These are phyloP conservation scores for Gaultheria prostrata DNA, from an alignment of 148 eudicot genomes.

Conservation along the genomic window DNA sequence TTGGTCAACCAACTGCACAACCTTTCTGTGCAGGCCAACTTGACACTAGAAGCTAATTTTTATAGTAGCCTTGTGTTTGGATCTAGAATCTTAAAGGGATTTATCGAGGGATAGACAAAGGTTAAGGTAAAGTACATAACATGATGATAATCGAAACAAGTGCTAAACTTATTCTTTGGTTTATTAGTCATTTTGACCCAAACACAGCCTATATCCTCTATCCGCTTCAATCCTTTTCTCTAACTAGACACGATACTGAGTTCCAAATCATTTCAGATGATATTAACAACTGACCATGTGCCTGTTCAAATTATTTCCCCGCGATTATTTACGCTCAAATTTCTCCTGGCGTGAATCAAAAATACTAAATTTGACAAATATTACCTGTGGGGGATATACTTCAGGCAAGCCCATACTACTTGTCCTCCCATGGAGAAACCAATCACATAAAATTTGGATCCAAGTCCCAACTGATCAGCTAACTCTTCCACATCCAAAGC, in stretches of 20 bases:
- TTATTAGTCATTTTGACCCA: background rate
- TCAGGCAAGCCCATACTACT: slow-evolving; percentile 58
- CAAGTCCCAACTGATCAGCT: slow-evolving; percentile 66
- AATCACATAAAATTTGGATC: slow-evolving; percentile 49
- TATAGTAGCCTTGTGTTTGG: background rate
- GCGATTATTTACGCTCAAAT: background rate
- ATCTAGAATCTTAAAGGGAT: background rate
- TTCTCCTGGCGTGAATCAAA: background rate
- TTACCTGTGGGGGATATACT: slow-evolving; percentile 70
- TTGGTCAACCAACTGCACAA: background rate
- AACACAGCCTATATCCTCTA: background rate
- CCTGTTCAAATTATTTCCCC: background rate
- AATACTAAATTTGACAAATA: background rate
- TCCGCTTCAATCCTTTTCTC: background rate
- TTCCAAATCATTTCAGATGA: background rate
- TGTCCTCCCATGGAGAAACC: slow-evolving; percentile 78
- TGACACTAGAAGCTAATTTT: background rate
- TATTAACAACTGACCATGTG: background rate
- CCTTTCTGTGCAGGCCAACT: background rate
- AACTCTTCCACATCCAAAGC: slow-evolving; percentile 62
- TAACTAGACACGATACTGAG: background rate
- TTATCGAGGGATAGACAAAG: background rate
- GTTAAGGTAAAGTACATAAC: background rate
- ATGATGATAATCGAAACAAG: background rate
- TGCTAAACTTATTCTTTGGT: background rate